Conservation (phyloP, 1,284 basidiomycete genomes). For the Chalciporus piperatoides region DNA sequence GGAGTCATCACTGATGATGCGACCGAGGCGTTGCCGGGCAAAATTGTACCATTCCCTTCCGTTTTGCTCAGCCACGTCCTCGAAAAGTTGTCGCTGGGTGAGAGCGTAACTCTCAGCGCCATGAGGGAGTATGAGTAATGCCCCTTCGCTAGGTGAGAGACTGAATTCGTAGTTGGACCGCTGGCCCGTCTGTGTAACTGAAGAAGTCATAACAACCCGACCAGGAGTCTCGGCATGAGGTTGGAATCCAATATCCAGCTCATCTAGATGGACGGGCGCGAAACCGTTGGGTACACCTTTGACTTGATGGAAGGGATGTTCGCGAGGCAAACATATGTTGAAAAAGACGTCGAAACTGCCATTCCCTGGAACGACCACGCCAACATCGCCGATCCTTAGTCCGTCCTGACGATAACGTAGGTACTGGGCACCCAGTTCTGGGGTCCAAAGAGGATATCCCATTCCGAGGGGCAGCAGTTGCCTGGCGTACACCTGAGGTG, state of each 20-base stretch:
- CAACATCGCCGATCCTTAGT: conserved; percentile 33
- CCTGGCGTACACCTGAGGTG: conserved; percentile 13
- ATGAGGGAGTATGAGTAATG: conserved; percentile 16
- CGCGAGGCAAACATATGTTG: conserved; percentile 24
- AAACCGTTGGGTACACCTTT: conserved; percentile 19
- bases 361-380: conserved; percentile 16
- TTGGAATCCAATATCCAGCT: conserved; percentile 5
- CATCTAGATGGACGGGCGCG: conserved; percentile 1
- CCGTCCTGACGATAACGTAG: conserved; percentile 17
- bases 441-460: conserved; percentile 29
- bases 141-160: conserved; percentile 17
- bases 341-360: conserved; percentile 31
- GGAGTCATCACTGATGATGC: conserved; percentile 14
- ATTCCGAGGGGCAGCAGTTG: conserved; percentile 22
- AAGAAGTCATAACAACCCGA: conserved; percentile 9
- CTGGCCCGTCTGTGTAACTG: background rate
- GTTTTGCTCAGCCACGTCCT: background rate
- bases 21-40: conserved; percentile 8
- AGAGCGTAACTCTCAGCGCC: conserved; percentile 13
- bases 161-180: conserved; percentile 5
- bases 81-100: background rate
- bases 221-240: conserved; percentile 11
- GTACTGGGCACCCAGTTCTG: conserved; percentile 21
- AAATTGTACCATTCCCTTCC: conserved; percentile 13
- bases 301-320: conserved; percentile 8